Conservation (phyloP, 805 yeast genomes). For the Candida yuanshanica region DNA sequence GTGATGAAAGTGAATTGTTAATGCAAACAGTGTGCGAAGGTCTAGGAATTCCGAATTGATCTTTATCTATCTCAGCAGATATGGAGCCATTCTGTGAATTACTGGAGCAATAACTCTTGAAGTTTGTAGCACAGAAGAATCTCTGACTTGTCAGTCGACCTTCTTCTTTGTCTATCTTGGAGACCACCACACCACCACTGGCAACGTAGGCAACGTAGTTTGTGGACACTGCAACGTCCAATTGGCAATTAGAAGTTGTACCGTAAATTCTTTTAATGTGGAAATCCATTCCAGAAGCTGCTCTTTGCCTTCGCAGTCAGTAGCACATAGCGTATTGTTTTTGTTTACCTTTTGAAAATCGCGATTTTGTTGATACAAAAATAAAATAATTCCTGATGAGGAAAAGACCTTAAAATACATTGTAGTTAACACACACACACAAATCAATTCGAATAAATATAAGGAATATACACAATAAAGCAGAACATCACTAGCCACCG, state of each 20-base stretch:
- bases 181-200: constrained; percentile 55
- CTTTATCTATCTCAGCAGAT: constrained; percentile 3
- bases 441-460: too few relatives aligned
- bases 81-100: neutral
- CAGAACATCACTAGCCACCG: constrained; percentile 30
- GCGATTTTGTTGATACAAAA: too few relatives aligned
- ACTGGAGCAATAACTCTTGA: neutral
- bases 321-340: neutral
- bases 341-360: neutral
- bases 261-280: constrained; percentile 34
- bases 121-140: constrained; percentile 44
- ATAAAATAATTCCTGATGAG: too few relatives aligned
- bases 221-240: constrained; percentile 35
- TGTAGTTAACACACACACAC: too few relatives aligned
- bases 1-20: neutral
- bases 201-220: constrained; percentile 47
- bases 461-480: too few relatives aligned
- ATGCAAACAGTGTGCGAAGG: neutral
- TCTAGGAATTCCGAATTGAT: constrained; percentile 8
- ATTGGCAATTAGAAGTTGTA: constrained; percentile 38
- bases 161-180: constrained; percentile 25
- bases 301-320: neutral
- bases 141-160: constrained; percentile 31
- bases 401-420: too few relatives aligned
- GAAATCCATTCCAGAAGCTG: constrained; percentile 4